Percentiles rank a stretch among this genome's conserved stretches.
These are phyloP conservation scores for Daldinia sp. DNA, from an alignment of 2,329 filamentous ascomycete species.

Conservation along the genomic window DNA sequence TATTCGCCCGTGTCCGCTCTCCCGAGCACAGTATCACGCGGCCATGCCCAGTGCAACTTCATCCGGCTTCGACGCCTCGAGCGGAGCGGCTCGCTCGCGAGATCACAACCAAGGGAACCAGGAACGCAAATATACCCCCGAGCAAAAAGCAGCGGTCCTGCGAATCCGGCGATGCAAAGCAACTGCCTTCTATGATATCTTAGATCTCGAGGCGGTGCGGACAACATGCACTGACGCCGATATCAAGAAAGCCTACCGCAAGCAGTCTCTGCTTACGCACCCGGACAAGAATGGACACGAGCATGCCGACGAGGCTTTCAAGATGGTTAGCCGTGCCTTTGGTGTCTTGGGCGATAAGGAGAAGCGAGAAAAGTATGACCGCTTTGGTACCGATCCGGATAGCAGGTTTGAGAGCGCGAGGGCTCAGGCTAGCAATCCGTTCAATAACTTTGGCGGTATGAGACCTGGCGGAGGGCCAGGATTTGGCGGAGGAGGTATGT, in stretches of 20 bases:
- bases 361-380: conserved; percentile 89
- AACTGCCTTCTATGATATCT: conserved; percentile 96
- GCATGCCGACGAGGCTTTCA: conserved; percentile 96
- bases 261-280: conserved; percentile 92
- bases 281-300: conserved; percentile 99
- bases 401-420: conserved; percentile 79
- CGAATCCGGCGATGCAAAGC: conserved; percentile 85
- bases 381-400: conserved; percentile 92
- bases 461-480: conserved; percentile 55
- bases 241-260: conserved; percentile 98
- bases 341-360: conserved; percentile 92
- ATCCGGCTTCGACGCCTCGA: conserved; percentile 65
- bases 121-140: conserved; percentile 82
- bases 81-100: conserved; percentile 62
- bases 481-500: conserved; percentile 72
- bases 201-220: conserved; percentile 76
- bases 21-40: conserved; percentile 22
- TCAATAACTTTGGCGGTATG: conserved; percentile 54
- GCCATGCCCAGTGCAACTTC: conserved; percentile 64
- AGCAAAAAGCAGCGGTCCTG: conserved; percentile 92
- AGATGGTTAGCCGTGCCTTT: conserved; percentile 95
- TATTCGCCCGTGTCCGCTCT: background rate
- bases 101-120: conserved; percentile 82
- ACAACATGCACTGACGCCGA: conserved; percentile 80
- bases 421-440: conserved; percentile 60